A percentile compares a stretch with the other conserved stretches of the same genome.
Evolutionary conservation across 306 rosid genomes (phyloP).

Genomic region (Acacia melanoxylon): DNA sequence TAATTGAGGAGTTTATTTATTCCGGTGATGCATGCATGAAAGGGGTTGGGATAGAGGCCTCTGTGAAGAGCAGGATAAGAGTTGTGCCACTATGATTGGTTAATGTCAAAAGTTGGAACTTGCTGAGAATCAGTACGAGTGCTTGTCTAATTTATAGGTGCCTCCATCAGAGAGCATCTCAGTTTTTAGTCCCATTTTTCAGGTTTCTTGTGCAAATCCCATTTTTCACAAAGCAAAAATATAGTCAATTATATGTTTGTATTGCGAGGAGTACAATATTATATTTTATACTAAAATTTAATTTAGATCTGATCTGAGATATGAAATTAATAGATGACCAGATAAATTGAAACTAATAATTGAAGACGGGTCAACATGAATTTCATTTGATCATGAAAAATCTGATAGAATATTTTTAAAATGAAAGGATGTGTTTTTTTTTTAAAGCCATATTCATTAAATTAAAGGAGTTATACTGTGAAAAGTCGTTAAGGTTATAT

Average conservation of each 20-base stretch:
- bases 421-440: no score
- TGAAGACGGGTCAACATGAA: not conserved
- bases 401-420: not conserved
- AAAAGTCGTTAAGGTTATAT: no score
- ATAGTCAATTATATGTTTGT: not conserved
- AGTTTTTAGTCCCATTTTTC: not conserved
- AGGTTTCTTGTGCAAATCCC: not conserved
- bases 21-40: constrained; percentile 18
- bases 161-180: not conserved
- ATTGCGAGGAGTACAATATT: not conserved
- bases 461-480: no score
- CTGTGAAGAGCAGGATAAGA: not conserved
- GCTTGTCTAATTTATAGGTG: not conserved
- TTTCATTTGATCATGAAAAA: not conserved
- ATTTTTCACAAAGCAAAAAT: not conserved
- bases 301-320: not conserved
- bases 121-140: constrained; percentile 17
- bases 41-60: constrained; percentile 1
- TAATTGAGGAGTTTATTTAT: not conserved
- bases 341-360: not conserved
- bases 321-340: not conserved
- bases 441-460: no score
- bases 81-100: constrained; percentile 23
- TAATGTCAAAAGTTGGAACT: constrained; percentile 35
- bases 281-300: not conserved